Base-by-base conservation (phyloP, 2,329 filamentous ascomycete species). In the Fulvia fulva region DNA sequence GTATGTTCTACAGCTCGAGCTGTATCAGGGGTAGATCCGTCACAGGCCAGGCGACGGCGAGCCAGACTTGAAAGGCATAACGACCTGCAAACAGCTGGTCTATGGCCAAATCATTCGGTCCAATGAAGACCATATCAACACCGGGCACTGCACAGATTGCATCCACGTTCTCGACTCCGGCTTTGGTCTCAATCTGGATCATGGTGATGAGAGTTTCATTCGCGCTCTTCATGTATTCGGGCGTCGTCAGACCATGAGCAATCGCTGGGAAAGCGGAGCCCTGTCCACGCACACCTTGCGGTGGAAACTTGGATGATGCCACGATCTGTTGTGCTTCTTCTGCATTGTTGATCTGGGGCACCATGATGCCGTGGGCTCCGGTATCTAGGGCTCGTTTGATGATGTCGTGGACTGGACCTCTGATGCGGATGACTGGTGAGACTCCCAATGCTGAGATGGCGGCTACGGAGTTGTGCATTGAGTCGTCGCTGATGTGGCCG, bases 381-480 rank as follows among this genome's bases (percentile, higher is more conserved):
- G 53, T 56, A 21, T 56, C 45, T 9, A 56, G 45, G 25, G 53
- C 45, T n/a, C 53, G 41, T 22, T 56, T 53, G 50, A 84, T 78
- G 77, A 83, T 80, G 79, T 80, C 82, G 23, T 76, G 74, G 69
- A 82, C 77, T 56, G 81, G 80, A 23, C 79, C 80, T n/a, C 80
- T 76, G 46, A 84, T 77, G 21, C 76, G 70, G 28, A 78, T 73
- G 16, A 77, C 61, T 2, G 76, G 76, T 26, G 71, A 75, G 12
- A 75, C 72, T 6, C 72, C 73, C 32, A 70, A 69, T 21, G 69
- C 69, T 23, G 75, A 73, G 49, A 78, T 75, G 11, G 76, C 75
- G 5, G 76, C 76, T 14, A 83, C 79, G 46, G 78, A 76, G 68
- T 82, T 78, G 65, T 82, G 81, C 80, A 82, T 83, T 60, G 77